phyloP scores from a whole-genome alignment of 345 rosid species.

The Triadica sebifera region DNA sequence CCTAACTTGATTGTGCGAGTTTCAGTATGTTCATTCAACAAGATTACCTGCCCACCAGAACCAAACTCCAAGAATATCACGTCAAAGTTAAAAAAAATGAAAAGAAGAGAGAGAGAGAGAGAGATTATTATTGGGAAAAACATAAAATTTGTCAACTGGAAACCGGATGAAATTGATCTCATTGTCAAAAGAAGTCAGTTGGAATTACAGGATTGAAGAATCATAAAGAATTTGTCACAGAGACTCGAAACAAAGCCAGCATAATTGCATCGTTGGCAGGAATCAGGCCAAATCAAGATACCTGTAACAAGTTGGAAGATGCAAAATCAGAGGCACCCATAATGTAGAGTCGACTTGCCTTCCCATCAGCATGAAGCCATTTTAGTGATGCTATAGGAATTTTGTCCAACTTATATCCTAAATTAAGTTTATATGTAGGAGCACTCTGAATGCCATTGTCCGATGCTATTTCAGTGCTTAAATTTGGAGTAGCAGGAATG shows the following conservation, averaged over 20 bases:
- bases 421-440: constrained; percentile 67
- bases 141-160: not conserved
- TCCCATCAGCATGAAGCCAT: constrained; percentile 71
- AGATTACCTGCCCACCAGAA: constrained; percentile 50
- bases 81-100: constrained; percentile 4
- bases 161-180: not conserved
- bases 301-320: constrained; percentile 62
- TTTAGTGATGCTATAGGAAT: constrained; percentile 62
- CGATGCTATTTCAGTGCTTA: constrained; percentile 35
- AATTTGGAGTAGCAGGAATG: constrained; percentile 40
- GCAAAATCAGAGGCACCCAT: constrained; percentile 54
- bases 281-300: constrained; percentile 17
- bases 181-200: constrained; percentile 1
- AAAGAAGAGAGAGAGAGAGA: not conserved
- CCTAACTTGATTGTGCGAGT: constrained; percentile 74
- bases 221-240: not conserved
- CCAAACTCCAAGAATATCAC: not conserved
- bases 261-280: not conserved
- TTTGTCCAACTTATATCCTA: constrained; percentile 78
- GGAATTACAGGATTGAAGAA: not conserved
- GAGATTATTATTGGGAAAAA: constrained; percentile 7
- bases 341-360: constrained; percentile 67
- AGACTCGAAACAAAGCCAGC: not conserved
- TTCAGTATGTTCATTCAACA: constrained; percentile 72
- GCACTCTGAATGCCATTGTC: constrained; percentile 41